Conservation (phyloP, 495 filamentous ascomycete species). For the Gamarada debralockiae region DNA sequence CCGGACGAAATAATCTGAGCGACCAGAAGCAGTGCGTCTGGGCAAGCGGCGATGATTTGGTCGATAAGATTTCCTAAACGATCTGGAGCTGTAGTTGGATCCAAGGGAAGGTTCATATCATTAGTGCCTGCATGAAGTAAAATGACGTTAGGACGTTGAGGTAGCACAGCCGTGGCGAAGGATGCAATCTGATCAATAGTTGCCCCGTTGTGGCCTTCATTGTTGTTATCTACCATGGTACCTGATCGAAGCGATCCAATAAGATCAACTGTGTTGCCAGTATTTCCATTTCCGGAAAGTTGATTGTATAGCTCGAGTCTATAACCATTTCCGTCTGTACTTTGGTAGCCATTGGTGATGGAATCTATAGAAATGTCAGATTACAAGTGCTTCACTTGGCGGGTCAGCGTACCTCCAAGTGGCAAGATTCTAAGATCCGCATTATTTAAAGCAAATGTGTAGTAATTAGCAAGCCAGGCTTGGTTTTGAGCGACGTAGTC, state of each 20-base stretch:
- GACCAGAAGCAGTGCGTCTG: conserved; percentile 34
- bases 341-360: conserved; percentile 50
- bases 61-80: conserved; percentile 31
- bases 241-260: conserved; percentile 4
- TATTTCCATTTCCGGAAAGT: conserved; percentile 29
- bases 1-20: conserved; percentile 31
- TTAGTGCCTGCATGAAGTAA: conserved; percentile 29
- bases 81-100: conserved; percentile 27
- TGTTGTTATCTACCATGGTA: conserved; percentile 2
- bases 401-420: neutral
- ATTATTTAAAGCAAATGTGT: neutral
- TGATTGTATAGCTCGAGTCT: conserved; percentile 39
- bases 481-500: neutral
- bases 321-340: conserved; percentile 50
- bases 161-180: conserved; percentile 26
- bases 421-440: conserved; percentile 1
- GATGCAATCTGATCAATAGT: conserved; percentile 26
- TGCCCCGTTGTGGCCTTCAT: conserved; percentile 18
- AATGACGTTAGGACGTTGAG: conserved; percentile 27
- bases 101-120: conserved; percentile 27
- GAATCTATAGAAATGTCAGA: conserved; percentile 34
- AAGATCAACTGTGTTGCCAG: conserved; percentile 31
- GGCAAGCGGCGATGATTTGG: conserved; percentile 28
- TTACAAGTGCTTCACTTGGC: neutral
- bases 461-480: neutral